Evolutionary conservation across 106 monocot genomes (phyloP), one percentile per base, ranked within the genome.

Genomic region (Dactylorhiza incarnata): DNA sequence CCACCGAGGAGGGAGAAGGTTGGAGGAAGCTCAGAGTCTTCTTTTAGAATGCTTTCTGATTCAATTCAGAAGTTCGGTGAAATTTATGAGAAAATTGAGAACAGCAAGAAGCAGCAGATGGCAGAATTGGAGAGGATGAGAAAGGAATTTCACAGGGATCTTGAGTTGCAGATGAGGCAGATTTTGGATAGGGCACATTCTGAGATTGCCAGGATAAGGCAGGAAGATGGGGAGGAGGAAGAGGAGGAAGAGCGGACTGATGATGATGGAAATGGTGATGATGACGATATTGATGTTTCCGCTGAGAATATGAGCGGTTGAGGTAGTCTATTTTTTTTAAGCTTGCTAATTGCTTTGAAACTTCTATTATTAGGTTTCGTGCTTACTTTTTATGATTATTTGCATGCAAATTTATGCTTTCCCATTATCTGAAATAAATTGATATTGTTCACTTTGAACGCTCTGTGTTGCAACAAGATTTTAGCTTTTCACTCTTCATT

Each of bases 11-110:
- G 61, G 72, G 46, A 47, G 48, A 78, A 71, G 45, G 56, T 65
- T 25, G 63, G 47, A 20, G 74, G 79, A 15, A 19, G 14, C 9
- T 79, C 81, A n/a, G 73, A 59, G 1, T 78, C 89, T 22, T 87
- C 90, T 5, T 89, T 82, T 72, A 83, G 73, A 62, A 80, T 85
- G 86, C 83, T 88, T 50, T 89, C 87, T 0, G 86, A 97, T 17
- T 94, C 94, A 0, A 91, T 97, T 63, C 77, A 82, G 73, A 94
- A 83, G 74, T 89, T 97, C 73, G 86, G 93, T 23, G 86, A 87
- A 77, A 84, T 94, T 51, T 89, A 87, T 83, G 89, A 94, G 85
- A 94, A 85, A 74, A 85, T 97, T 54, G 97, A 97, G 86, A 84
- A 23, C 49, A 89, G 77, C 72, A 91, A 85, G 84, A 86, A 87